A percentile compares a stretch with the other conserved stretches of the same genome.
These are phyloP conservation scores for Dalbergia oliveri DNA, from an alignment of 306 rosid genomes.

Conservation along the genomic window DNA sequence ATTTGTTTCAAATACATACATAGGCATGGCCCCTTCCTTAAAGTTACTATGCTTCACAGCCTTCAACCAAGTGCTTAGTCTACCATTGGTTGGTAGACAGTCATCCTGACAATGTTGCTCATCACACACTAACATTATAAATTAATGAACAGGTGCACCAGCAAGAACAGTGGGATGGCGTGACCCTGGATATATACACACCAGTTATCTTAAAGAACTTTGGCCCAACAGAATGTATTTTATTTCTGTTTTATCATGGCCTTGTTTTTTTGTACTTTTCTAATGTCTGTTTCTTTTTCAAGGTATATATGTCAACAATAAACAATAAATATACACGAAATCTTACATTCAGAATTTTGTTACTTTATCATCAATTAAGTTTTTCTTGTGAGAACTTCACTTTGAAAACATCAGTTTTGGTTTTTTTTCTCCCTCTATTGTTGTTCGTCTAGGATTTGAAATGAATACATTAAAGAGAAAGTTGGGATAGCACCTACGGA, in stretches of 20 bases:
- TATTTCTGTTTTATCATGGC: conserved; percentile 30
- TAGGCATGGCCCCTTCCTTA: background rate
- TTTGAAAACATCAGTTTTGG: background rate
- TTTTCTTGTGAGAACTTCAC: conserved; percentile 15
- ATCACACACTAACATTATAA: background rate
- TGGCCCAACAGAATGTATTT: conserved; percentile 86
- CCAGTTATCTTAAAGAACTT: conserved; percentile 74
- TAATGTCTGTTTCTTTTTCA: background rate
- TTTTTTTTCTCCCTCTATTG: background rate
- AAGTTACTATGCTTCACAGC: background rate
- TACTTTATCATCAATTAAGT: background rate
- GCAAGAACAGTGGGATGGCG: conserved; percentile 96
- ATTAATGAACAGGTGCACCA: conserved; percentile 73
- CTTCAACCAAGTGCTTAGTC: conserved; percentile 14
- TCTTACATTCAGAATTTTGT: background rate
- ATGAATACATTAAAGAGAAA: no score
- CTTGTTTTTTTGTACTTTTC: background rate
- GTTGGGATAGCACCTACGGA: no score
- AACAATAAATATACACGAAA: background rate
- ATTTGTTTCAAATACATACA: background rate
- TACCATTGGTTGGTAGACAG: background rate
- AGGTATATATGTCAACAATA: background rate
- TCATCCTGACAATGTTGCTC: background rate
- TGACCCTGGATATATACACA: conserved; percentile 91
- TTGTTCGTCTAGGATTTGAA: no score